Percentiles rank a stretch among this genome's conserved stretches.
Evolutionary conservation across 768 basidiomycete genomes (phyloP).

Genomic region (Dacryopinax primogenitus): DNA sequence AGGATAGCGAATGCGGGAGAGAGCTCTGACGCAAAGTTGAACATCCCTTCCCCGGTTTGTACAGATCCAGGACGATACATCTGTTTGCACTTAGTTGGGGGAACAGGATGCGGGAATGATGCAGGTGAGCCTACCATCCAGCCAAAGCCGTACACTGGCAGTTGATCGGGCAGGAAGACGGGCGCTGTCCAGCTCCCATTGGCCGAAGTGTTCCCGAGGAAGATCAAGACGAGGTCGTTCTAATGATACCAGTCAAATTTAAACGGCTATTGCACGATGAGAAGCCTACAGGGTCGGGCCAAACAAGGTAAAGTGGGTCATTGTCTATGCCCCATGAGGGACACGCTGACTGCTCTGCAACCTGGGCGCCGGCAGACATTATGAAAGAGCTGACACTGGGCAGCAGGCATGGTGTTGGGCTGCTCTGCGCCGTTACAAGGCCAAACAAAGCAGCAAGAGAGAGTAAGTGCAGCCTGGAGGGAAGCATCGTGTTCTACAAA

Average conservation of each 20-base stretch:
- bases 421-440: neutral
- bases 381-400: neutral
- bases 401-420: neutral
- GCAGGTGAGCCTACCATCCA: neutral
- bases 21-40: neutral
- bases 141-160: neutral
- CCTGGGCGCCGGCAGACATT: neutral
- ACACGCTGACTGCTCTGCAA: neutral
- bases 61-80: no score
- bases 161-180: neutral
- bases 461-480: no score
- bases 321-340: neutral
- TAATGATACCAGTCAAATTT: neutral
- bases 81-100: no score
- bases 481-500: no score
- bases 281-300: neutral
- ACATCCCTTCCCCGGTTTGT: neutral
- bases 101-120: neutral
- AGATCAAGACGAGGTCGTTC: neutral
- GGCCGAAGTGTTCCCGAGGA: neutral
- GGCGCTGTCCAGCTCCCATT: neutral
- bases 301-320: neutral
- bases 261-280: neutral
- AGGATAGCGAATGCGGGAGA: neutral
- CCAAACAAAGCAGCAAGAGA: neutral